Base-by-base conservation (phyloP, 805 yeast genomes). In the Danielia reshetovae region DNA sequence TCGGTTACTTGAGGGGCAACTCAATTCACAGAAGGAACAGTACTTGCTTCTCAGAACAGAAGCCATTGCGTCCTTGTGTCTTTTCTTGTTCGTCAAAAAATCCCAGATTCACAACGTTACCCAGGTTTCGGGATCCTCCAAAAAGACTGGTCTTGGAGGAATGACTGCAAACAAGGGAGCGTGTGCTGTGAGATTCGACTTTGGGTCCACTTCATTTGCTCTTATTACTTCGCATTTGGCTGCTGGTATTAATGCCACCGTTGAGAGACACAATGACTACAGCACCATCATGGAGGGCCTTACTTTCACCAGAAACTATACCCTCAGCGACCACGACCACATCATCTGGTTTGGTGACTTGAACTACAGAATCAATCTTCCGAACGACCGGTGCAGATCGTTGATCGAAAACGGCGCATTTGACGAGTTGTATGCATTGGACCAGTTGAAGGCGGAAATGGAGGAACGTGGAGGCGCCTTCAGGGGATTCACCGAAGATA, bases 161-260 rank as follows among this genome's bases (percentile, higher is more conserved):
- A 90, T 93, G 65, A 78, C 97, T 0, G 98, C 97, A 12, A 90
- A 93, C 57, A 90, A 90, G 58, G 98, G 98, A 29, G 96, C 94
- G 4, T 94, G 89, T 40, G 96, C 95, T 0, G 86, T 93, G 11
- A 72, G 96, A 41, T 85, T 90, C 60, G 77, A 82, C 32, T 86
- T 74, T 57, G 93, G 93, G 1, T 74, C 79, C 21, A 82, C 96
- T 0, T 41, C 58, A 2, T 81, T 88, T 51, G 88, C 94, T 43
- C 77, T 88, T 52, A 74, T 93, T 18, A 90, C 93, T 34, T 85
- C 94, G 0, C 99, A 93, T 64, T 64, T 93, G 46, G 96, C 98
- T 0, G 97, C 98, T 0, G 99, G 99, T 2, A 73, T 78, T 15
- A 71, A 69, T 27, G 93, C 93, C 27, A 67, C 81, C 1, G 81